Evolutionary conservation across 805 yeast genomes (phyloP).

Genomic region (Yamadazyma philogaea): DNA sequence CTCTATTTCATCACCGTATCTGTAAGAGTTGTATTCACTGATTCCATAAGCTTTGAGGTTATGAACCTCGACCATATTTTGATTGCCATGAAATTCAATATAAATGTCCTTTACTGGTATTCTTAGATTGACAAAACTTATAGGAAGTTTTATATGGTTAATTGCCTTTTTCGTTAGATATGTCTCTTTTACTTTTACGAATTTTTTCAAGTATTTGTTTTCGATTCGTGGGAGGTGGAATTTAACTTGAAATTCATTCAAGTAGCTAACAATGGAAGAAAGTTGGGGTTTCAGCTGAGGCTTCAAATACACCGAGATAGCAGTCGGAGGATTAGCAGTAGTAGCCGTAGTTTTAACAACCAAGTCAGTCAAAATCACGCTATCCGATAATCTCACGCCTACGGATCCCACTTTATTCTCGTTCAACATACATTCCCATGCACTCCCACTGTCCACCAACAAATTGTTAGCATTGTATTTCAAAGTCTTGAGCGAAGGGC

Average conservation of each 20-base stretch:
- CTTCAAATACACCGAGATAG: conserved; percentile 27
- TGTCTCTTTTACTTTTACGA: conserved; percentile 28
- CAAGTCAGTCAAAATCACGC: conserved; percentile 33
- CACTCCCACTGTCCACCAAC: conserved; percentile 30
- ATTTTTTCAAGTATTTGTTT: conserved; percentile 30
- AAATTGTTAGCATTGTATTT: conserved; percentile 39
- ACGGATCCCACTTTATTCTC: conserved; percentile 22
- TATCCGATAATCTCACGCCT: conserved; percentile 32
- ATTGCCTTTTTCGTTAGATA: conserved; percentile 15
- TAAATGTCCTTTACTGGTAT: conserved; percentile 33
- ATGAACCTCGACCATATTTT: conserved; percentile 15
- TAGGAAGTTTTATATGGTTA: conserved; percentile 32
- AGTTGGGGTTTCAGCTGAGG: conserved; percentile 24
- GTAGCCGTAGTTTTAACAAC: conserved; percentile 22
- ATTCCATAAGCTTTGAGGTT: conserved; percentile 30
- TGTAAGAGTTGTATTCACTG: conserved; percentile 24
- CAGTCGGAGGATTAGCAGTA: conserved; percentile 16
- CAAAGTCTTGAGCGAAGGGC: conserved; percentile 23
- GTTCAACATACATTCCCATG: conserved; percentile 32
- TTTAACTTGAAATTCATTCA: conserved; percentile 15
- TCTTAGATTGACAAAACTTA: conserved; percentile 29
- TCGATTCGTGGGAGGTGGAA: conserved; percentile 5
- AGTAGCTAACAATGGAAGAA: conserved; percentile 17
- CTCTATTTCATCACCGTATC: conserved; percentile 22
- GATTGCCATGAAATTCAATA: conserved; percentile 20